A percentile compares a stretch with the other conserved stretches of the same genome.
These are phyloP conservation scores for Coemansia sp. DNA, from an alignment of 192 early-diverging fungal genomes.

Conservation along the genomic window DNA sequence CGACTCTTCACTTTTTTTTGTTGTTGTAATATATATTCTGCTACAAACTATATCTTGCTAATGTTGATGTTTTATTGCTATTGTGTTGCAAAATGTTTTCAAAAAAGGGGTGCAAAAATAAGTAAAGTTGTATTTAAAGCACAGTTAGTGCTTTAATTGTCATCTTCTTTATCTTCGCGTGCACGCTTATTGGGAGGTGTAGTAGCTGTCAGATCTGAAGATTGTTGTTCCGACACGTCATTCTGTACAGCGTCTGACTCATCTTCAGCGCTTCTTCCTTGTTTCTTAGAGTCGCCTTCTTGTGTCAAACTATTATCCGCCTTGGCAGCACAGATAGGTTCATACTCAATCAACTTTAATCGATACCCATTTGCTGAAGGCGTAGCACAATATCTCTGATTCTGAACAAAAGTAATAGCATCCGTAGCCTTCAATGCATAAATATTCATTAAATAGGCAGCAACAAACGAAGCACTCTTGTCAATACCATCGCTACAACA, in stretches of 20 bases:
- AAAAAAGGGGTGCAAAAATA: too few species aligned
- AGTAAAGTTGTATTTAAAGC: neutral
- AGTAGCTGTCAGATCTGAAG: constrained; percentile 5
- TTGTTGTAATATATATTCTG: too few species aligned
- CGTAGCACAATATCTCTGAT: constrained; percentile 73
- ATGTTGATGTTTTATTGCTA: too few species aligned
- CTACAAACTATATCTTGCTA: too few species aligned
- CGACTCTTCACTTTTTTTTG: neutral
- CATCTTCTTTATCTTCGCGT: neutral
- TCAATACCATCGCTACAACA: constrained; percentile 83
- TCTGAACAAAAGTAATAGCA: constrained; percentile 83
- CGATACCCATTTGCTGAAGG: constrained; percentile 45
- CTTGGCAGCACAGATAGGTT: constrained; percentile 42
- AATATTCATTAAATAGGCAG: constrained; percentile 86
- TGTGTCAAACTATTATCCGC: neutral
- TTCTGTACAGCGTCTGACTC: neutral
- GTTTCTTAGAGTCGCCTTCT: constrained; percentile 6
- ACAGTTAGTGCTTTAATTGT: too few species aligned
- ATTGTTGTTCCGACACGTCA: neutral
- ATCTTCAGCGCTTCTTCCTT: constrained; percentile 22
- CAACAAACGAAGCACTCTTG: constrained; percentile 79
- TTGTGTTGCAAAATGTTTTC: too few species aligned
- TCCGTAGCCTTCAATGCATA: constrained; percentile 63
- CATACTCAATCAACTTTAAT: constrained; percentile 46
- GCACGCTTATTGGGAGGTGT: constrained; percentile 21